These are phyloP conservation scores for Arachis stenosperma DNA, from an alignment of 306 rosid species.

Conservation along the genomic window DNA sequence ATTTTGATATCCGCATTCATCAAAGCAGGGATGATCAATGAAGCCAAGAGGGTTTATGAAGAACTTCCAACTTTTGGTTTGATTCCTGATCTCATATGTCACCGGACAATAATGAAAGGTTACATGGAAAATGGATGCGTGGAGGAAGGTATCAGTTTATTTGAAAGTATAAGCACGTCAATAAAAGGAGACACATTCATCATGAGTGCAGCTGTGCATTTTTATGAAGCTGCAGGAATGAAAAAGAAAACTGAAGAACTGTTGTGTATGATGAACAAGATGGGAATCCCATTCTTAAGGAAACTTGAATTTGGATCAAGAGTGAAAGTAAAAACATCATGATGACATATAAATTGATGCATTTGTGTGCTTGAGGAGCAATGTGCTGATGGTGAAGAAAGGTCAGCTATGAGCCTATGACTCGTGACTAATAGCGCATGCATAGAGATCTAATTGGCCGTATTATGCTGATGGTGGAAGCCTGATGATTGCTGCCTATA, in stretches of 20 bases:
- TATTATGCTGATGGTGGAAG: slow-evolving; percentile 4
- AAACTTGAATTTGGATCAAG: slow-evolving; percentile 66
- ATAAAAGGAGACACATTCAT: slow-evolving; percentile 64
- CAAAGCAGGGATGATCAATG: slow-evolving; percentile 64
- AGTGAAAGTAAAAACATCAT: slow-evolving; percentile 43
- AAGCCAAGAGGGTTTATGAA: slow-evolving; percentile 74
- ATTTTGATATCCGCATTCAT: slow-evolving; percentile 61
- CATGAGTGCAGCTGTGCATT: slow-evolving; percentile 79
- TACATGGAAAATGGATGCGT: slow-evolving; percentile 62
- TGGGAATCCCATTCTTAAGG: slow-evolving; percentile 58
- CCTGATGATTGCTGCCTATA: slow-evolving; percentile 10
- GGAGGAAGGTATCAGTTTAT: slow-evolving; percentile 73
- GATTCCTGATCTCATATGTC: slow-evolving; percentile 66
- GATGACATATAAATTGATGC: slow-evolving; percentile 28
- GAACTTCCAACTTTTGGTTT: slow-evolving; percentile 57
- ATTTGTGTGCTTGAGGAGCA: background rate
- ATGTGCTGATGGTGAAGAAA: slow-evolving; percentile 4
- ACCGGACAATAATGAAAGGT: slow-evolving; percentile 69
- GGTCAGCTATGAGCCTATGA: background rate
- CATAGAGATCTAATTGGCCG: slow-evolving; percentile 16
- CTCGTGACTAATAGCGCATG: background rate
- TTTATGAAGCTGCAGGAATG: slow-evolving; percentile 61
- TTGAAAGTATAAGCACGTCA: slow-evolving; percentile 54
- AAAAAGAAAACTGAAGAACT: slow-evolving; percentile 59
- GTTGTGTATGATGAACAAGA: slow-evolving; percentile 58